Conservation (phyloP, 257 asterid species). For the Solanum ahanhuiri region DNA sequence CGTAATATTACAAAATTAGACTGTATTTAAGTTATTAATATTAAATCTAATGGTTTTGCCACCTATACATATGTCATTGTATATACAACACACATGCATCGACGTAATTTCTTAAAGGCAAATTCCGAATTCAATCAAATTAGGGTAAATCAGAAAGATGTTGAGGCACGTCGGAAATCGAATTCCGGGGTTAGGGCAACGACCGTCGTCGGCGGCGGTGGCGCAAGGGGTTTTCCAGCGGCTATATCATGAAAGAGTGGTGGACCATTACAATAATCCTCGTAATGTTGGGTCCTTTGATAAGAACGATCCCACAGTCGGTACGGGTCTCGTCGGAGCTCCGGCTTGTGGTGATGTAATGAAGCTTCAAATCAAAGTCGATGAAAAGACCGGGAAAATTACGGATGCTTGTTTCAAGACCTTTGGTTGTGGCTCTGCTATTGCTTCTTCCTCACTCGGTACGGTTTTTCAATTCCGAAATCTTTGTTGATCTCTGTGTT, state of each 20-base stretch:
- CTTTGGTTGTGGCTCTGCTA: conserved; percentile 90
- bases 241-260: conserved; percentile 87
- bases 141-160: conserved; percentile 23
- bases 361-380: conserved; percentile 86
- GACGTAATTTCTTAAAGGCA: neutral
- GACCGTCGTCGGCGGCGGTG: neutral
- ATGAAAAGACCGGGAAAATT: conserved; percentile 62
- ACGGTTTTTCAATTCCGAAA: neutral
- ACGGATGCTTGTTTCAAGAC: conserved; percentile 87
- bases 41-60: no score
- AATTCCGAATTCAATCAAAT: neutral
- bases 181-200: conserved; percentile 21
- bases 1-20: no score
- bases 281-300: conserved; percentile 90
- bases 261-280: conserved; percentile 90
- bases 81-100: neutral
- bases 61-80: neutral
- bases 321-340: conserved; percentile 92
- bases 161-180: conserved; percentile 34
- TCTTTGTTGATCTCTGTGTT: neutral
- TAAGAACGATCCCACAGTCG: conserved; percentile 63
- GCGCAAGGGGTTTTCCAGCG: conserved; percentile 12
- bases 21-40: no score
- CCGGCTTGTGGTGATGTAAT: conserved; percentile 98
- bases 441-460: conserved; percentile 94